These are phyloP conservation scores for Aspergillus alliaceus DNA, from an alignment of 2,329 filamentous ascomycete species.

Conservation along the genomic window DNA sequence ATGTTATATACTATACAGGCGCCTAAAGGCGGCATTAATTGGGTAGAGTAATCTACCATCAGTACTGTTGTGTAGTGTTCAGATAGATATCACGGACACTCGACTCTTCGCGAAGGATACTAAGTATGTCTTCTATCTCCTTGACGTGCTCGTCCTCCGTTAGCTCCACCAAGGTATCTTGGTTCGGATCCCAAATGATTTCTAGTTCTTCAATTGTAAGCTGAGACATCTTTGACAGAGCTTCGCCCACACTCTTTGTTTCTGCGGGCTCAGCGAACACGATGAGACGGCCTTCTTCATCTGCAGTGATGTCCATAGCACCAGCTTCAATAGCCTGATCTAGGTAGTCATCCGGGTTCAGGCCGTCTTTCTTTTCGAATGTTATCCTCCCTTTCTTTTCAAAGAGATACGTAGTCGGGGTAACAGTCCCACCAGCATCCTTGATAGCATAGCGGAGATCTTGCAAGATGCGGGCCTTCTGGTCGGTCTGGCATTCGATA, in stretches of 20 bases:
- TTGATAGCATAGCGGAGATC: conserved; percentile 73
- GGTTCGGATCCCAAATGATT: conserved; percentile 81
- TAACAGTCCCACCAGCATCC: conserved; percentile 65
- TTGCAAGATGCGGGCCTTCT: conserved; percentile 69
- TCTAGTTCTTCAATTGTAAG: conserved; percentile 72
- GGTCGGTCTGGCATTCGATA: conserved; percentile 83
- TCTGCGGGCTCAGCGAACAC: conserved; percentile 68
- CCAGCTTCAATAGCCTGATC: conserved; percentile 84
- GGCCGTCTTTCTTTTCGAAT: conserved; percentile 60
- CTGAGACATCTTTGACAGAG: conserved; percentile 61
- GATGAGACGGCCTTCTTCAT: conserved; percentile 68
- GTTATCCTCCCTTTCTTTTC: conserved; percentile 73
- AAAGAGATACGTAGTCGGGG: conserved; percentile 82
- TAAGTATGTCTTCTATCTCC: conserved; percentile 60
- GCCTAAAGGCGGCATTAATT: neutral
- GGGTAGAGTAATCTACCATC: neutral
- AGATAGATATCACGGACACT: conserved; percentile 79
- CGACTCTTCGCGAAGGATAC: conserved; percentile 58
- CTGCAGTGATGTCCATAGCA: conserved; percentile 56
- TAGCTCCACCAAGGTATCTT: conserved; percentile 70
- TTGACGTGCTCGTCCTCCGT: conserved; percentile 58
- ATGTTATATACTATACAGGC: neutral
- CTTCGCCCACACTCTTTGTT: conserved; percentile 64
- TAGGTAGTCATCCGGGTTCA: conserved; percentile 69
- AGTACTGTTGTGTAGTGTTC: conserved; percentile 53